Conservation (phyloP, 306 rosid genomes). For the Senna tora region DNA sequence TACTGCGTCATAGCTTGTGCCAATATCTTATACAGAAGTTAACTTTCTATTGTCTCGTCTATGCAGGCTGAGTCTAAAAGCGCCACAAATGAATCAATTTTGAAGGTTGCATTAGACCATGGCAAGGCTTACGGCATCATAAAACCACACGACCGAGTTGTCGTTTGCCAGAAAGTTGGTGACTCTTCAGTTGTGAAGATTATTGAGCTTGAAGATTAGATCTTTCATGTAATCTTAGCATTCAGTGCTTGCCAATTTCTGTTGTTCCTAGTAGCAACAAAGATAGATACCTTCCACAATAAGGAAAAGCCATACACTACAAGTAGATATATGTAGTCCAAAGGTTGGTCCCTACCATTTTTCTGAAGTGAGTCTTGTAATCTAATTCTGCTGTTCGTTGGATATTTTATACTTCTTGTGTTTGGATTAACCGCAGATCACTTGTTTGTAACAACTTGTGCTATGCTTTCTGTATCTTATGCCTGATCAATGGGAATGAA, state of each 20-base stretch:
- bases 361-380: conserved; percentile 2
- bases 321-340: neutral
- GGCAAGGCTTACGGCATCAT: conserved; percentile 75
- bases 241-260: conserved; percentile 5
- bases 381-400: neutral
- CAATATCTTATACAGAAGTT: neutral
- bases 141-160: conserved; percentile 86
- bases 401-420: neutral
- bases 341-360: neutral
- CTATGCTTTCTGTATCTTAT: neutral
- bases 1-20: neutral
- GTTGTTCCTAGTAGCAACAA: conserved; percentile 1
- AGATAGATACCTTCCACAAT: neutral
- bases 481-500: neutral
- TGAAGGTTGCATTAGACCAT: conserved; percentile 87
- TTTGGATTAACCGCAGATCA: neutral
- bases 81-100: conserved; percentile 79
- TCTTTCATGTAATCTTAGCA: neutral
- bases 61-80: conserved; percentile 77
- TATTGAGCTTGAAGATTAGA: conserved; percentile 81
- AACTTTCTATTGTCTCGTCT: conserved; percentile 21
- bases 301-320: neutral
- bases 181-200: conserved; percentile 91
- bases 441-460: neutral
- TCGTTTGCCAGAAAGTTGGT: conserved; percentile 90